phyloP scores from a whole-genome alignment of 2,329 filamentous ascomycete species.

The Stromatinia cepivora region DNA sequence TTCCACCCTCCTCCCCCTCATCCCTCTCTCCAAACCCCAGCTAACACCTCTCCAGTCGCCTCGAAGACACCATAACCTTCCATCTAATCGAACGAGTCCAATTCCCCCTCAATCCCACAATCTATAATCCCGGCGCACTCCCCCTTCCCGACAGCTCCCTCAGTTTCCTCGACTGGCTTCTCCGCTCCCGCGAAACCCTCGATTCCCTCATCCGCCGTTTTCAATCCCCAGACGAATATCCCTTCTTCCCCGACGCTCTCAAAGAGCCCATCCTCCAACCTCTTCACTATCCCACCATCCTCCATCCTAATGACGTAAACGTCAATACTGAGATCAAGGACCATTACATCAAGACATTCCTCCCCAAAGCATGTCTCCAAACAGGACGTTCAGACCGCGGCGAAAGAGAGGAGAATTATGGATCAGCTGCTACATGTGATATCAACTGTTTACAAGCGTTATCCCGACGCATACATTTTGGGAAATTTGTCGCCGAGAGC shows the following conservation, averaged over 20 bases:
- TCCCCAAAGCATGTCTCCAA: slow-evolving; percentile 79
- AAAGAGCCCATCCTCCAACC: slow-evolving; percentile 82
- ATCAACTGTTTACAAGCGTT: slow-evolving; percentile 87
- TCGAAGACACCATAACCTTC: slow-evolving; percentile 97
- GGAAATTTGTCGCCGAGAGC: slow-evolving; percentile 95
- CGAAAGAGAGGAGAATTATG: slow-evolving; percentile 91
- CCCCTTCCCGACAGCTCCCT: slow-evolving; percentile 70
- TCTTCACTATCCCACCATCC: slow-evolving; percentile 81
- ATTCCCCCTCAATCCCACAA: slow-evolving; percentile 86
- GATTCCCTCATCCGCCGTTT: slow-evolving; percentile 94
- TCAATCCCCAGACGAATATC: slow-evolving; percentile 94
- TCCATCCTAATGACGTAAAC: slow-evolving; percentile 86
- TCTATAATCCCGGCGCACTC: slow-evolving; percentile 81
- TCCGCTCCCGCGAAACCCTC: slow-evolving; percentile 83
- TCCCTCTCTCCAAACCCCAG: background rate
- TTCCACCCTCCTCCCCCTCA: no score
- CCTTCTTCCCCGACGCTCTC: slow-evolving; percentile 86
- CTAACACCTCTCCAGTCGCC: slow-evolving; percentile 59
- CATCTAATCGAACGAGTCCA: slow-evolving; percentile 97
- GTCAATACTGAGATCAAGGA: slow-evolving; percentile 85
- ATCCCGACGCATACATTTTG: slow-evolving; percentile 90
- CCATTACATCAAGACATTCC: slow-evolving; percentile 79
- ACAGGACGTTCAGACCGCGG: slow-evolving; percentile 77
- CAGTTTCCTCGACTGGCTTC: slow-evolving; percentile 92
- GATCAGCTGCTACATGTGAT: slow-evolving; percentile 86